A percentile compares a stretch with the other conserved stretches of the same genome.
phyloP scores from a whole-genome alignment of 345 rosid species.

The Murraya koenigii region DNA sequence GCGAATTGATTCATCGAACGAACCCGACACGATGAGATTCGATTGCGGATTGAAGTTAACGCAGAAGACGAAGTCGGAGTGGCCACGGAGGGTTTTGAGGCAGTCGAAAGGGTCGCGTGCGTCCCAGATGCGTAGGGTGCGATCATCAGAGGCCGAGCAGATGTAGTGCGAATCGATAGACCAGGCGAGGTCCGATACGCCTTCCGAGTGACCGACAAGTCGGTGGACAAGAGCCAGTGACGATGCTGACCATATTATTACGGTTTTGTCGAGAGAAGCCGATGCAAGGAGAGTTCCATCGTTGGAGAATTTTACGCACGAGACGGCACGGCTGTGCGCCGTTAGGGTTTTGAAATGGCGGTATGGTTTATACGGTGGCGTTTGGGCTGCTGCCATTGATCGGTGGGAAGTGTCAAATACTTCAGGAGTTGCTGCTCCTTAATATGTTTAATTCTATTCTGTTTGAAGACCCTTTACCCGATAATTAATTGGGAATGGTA shows the following conservation, averaged over 20 bases:
- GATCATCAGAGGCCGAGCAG: slow-evolving; percentile 95
- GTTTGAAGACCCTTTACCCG: background rate
- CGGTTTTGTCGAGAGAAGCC: slow-evolving; percentile 79
- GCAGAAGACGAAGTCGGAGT: slow-evolving; percentile 75
- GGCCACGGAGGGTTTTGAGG: slow-evolving; percentile 79
- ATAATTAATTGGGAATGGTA: too few relatives aligned
- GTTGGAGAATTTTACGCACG: slow-evolving; percentile 91
- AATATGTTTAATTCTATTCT: background rate
- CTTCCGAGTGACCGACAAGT: slow-evolving; percentile 72
- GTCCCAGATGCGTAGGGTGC: slow-evolving; percentile 93
- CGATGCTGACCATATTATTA: slow-evolving; percentile 74
- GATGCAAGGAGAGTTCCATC: slow-evolving; percentile 86
- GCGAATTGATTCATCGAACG: slow-evolving; percentile 83
- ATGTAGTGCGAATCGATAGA: slow-evolving; percentile 93
- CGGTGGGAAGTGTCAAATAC: background rate
- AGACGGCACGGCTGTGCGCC: slow-evolving; percentile 67
- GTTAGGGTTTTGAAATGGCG: slow-evolving; percentile 60
- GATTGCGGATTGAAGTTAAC: slow-evolving; percentile 93
- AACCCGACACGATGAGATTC: slow-evolving; percentile 76
- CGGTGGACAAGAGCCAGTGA: slow-evolving; percentile 55
- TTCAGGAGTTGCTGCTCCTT: background rate
- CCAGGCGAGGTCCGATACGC: slow-evolving; percentile 91
- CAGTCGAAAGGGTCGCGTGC: slow-evolving; percentile 82
- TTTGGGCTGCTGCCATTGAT: slow-evolving; percentile 11
- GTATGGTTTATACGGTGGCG: slow-evolving; percentile 54